Evolutionary conservation across 768 basidiomycete genomes (phyloP), one percentile per base, ranked within the genome.

Genomic region (Boletus reticuloceps): DNA sequence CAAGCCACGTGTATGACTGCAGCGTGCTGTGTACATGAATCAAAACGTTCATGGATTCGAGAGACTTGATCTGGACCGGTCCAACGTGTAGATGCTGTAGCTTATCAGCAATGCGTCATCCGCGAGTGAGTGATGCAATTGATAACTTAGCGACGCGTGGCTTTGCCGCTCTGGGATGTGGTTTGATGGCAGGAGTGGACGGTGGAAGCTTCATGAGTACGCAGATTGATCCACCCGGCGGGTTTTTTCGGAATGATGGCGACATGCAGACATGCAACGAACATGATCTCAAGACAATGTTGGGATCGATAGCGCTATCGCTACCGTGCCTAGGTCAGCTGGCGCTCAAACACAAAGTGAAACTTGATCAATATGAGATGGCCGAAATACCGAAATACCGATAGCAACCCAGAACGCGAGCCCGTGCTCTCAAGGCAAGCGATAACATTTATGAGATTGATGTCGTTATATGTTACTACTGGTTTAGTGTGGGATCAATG

Each of bases 71-170:
- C 42, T 53, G 56, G 55, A 41, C 53, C 36, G 19, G 31, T 49
- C 29, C 51, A 54, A 46, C 56, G 61, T 62, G 61, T 53, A 55
- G 37, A 22, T 50, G 55, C n/a, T 3, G 19, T 42, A 46, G 49
- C 10, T 38, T 12, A 47, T 38, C 37, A 31, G 41, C 54, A 54
- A 52, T 45, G 56, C 54, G 56, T 53, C 42, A 39, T 60, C 53
- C 55, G 43, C 56, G 43, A 54, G 38, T 53, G 49, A 42, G 32
- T n/a, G 66, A 72, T 58, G 48, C 50, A 42, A 29, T 37, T 37
- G 46, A 43, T 31, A 52, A 31, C 19, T 27, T 27, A 9, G 20
- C 20, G 22, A 19, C 20, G 44, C 5, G 25, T 34, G 48, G 29
- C 31, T 29, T 29, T 29, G 27, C 27, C 27, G 27, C 27, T 40